phyloP scores from a whole-genome alignment of 2,329 filamentous ascomycete genomes.

The Incumbomyces lentus region DNA sequence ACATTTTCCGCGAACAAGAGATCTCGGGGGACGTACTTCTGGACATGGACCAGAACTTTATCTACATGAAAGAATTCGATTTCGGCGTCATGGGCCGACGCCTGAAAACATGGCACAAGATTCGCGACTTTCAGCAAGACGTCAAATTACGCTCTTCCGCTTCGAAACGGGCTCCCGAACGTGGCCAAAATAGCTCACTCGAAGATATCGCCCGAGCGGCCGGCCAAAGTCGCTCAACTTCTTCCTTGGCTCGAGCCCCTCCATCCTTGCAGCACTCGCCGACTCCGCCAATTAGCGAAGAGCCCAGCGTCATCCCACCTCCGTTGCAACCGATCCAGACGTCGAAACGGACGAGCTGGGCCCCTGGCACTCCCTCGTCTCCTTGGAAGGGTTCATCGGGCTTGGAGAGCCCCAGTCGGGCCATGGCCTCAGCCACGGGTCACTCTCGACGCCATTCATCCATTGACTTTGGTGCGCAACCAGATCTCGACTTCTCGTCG shows the following conservation, averaged over 20 bases:
- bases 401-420: conserved; percentile 57
- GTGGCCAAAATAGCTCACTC: conserved; percentile 23
- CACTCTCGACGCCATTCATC: conserved; percentile 82
- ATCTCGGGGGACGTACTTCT: conserved; percentile 88
- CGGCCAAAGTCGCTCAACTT: conserved; percentile 31
- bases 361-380: conserved; percentile 30
- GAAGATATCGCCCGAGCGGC: conserved; percentile 32
- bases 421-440: conserved; percentile 51
- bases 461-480: conserved; percentile 53
- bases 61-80: conserved; percentile 93
- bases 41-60: conserved; percentile 87
- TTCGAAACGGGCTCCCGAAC: conserved; percentile 22
- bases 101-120: conserved; percentile 92
- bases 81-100: conserved; percentile 81
- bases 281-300: conserved; percentile 30
- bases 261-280: conserved; percentile 21
- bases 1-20: conserved; percentile 91
- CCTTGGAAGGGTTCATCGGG: conserved; percentile 31
- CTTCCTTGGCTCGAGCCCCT: conserved; percentile 18
- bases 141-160: conserved; percentile 48
- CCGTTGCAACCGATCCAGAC: conserved; percentile 3
- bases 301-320: conserved; percentile 26
- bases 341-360: conserved; percentile 3
- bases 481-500: conserved; percentile 21
- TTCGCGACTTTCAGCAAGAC: conserved; percentile 83